phyloP scores from a whole-genome alignment of 192 early-diverging fungal genomes.

The Coemansia sp. region DNA sequence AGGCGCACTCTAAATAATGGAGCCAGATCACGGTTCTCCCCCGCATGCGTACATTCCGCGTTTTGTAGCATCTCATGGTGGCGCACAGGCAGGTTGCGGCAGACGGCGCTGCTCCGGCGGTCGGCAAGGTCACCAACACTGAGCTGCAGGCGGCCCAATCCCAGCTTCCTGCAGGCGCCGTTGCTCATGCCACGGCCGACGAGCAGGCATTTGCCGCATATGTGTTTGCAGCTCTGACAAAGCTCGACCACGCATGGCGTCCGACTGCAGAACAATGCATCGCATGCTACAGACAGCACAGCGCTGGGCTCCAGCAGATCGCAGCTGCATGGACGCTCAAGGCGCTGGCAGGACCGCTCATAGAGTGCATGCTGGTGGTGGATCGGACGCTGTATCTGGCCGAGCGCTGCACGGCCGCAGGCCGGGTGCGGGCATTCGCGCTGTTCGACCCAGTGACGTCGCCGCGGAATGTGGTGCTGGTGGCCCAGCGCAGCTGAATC shows the following conservation, averaged over 20 bases:
- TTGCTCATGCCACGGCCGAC: background rate
- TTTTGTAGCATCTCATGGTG: conserved; percentile 55
- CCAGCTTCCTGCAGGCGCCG: background rate
- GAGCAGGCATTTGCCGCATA: conserved; percentile 55
- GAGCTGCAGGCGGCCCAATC: conserved; percentile 38
- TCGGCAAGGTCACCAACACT: conserved; percentile 60
- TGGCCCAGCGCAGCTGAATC: conserved; percentile 24
- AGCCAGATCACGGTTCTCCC: background rate
- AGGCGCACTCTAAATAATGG: background rate
- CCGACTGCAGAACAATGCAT: conserved; percentile 32
- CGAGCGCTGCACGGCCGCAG: conserved; percentile 44
- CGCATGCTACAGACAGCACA: conserved; percentile 31
- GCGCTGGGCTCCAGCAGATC: conserved; percentile 56
- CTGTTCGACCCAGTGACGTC: conserved; percentile 44
- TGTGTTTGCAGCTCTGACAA: conserved; percentile 57
- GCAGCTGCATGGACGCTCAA: conserved; percentile 81
- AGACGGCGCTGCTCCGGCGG: conserved; percentile 49
- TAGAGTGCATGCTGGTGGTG: conserved; percentile 76
- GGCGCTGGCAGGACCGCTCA: conserved; percentile 66
- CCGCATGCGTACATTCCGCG: background rate
- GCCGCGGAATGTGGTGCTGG: conserved; percentile 44
- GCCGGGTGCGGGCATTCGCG: conserved; percentile 33
- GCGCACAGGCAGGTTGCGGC: conserved; percentile 49
- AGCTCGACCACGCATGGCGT: conserved; percentile 50
- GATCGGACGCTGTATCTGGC: conserved; percentile 71